Conservation (phyloP, 495 filamentous ascomycete genomes). For the Opeltia flavorubescens region DNA sequence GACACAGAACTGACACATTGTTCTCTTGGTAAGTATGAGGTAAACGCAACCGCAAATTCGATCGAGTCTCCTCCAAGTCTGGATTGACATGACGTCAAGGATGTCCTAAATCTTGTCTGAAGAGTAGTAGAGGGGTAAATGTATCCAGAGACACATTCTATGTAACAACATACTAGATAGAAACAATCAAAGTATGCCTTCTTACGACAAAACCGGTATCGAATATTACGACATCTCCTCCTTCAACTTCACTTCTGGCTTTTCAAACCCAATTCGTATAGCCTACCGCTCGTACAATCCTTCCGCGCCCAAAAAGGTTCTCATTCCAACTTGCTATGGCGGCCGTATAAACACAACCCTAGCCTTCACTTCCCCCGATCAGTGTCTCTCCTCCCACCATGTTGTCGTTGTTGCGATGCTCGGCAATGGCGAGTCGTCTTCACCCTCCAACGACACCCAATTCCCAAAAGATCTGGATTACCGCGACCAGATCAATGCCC, state of each 20-base stretch:
- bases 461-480: conserved; percentile 20
- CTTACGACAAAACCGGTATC: conserved; percentile 13
- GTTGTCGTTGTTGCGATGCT: conserved; percentile 27
- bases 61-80: too few relatives aligned
- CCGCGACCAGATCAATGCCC: conserved; percentile 22
- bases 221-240: conserved; percentile 22
- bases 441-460: conserved; percentile 20
- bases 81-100: too few relatives aligned
- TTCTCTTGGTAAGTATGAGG: too few relatives aligned
- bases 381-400: conserved; percentile 18
- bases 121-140: too few relatives aligned
- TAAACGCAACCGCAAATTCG: too few relatives aligned
- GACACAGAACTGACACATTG: too few relatives aligned
- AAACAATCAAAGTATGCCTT: too few relatives aligned
- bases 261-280: conserved; percentile 21
- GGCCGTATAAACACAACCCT: conserved; percentile 29
- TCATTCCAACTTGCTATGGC: conserved; percentile 36
- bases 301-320: conserved; percentile 19
- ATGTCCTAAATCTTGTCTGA: too few relatives aligned
- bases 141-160: too few relatives aligned
- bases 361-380: conserved; percentile 19
- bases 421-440: conserved; percentile 24
- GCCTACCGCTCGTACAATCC: conserved; percentile 32
- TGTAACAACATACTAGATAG: too few relatives aligned
- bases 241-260: conserved; percentile 26